Conservation (phyloP, 371 early-diverging fungal species). For the Amoeboaphelidium occidentale region DNA sequence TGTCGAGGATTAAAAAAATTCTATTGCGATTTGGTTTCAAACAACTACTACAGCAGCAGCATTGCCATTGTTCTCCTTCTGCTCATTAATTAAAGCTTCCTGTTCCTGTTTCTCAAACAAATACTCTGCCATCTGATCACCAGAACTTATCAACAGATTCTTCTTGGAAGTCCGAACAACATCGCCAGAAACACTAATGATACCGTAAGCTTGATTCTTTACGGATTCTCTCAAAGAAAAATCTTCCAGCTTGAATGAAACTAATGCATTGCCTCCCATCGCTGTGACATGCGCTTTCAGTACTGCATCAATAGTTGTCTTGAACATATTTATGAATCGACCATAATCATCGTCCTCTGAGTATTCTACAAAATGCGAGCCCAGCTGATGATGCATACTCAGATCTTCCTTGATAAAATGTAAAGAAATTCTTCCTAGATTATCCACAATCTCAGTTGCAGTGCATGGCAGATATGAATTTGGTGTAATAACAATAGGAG, state of each 20-base stretch:
- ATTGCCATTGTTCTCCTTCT: no score
- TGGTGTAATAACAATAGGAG: slow-evolving; percentile 20
- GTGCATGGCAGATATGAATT: slow-evolving; percentile 27
- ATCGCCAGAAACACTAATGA: slow-evolving; percentile 26
- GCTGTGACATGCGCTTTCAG: slow-evolving; percentile 33
- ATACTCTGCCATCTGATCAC: no score
- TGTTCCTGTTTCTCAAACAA: no score
- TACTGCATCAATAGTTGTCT: slow-evolving; percentile 31
- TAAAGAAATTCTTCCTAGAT: slow-evolving; percentile 34
- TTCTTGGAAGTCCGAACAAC: no score
- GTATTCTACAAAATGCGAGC: neutral
- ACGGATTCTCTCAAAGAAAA: slow-evolving; percentile 21
- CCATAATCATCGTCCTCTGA: slow-evolving; percentile 6
- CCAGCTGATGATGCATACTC: no score
- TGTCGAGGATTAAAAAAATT: no score
- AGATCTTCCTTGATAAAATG: slow-evolving; percentile 47
- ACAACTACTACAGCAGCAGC: no score
- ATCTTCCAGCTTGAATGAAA: slow-evolving; percentile 30
- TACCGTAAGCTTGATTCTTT: slow-evolving; percentile 36
- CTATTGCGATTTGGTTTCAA: no score
- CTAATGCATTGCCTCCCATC: slow-evolving; percentile 37
- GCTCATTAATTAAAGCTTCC: no score
- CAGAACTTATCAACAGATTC: no score
- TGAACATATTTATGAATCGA: slow-evolving; percentile 28
- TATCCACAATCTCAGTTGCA: slow-evolving; percentile 14